Evolutionary conservation across 805 yeast species (phyloP), one percentile per base, ranked within the genome.

Genomic region (Sungouiella thailandica): DNA sequence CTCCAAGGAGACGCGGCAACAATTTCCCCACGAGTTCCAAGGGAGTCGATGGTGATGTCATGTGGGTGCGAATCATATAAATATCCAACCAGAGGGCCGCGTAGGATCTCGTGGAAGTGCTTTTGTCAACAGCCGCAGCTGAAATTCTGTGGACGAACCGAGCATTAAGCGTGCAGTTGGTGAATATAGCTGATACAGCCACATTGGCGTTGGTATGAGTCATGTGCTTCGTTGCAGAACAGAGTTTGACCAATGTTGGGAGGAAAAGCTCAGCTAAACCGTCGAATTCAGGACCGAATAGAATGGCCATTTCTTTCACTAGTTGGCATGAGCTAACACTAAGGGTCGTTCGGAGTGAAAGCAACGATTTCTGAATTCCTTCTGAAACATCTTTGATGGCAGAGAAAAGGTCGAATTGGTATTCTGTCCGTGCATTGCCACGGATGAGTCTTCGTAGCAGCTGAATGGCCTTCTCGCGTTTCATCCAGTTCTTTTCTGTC

Each of bases 401-500:
- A 2, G 29, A 13, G 2, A 69, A 54, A 26, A 83, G 50, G 1
- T 53, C 46, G 19, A 65, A 63, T 11, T 71, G 51, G 23, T 50
- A 72, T 1, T 65, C 62, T 0, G 32, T 29, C 1, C 62, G 50
- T 1, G 72, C 60, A 47, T 78, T 75, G 3, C 89, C 87, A 28
- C 87, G 57, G 3, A 85, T 41, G 4, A 82, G 57, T 2, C 72
- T 64, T 36, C 96, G 68, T 22, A 87, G 49, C 31, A 67, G 69
- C 1, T 72, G 48, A 3, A 87, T 71, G 31, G 64, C 63, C 33
- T 72, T 69, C 47, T 89, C 96, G 50, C 98, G 70, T 0, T 49
- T 46, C 15, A 65, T 58, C 98, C 98, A 93, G 53, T 93, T 93
- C 38, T 71, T 70, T 51, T 93, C 98, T 0, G 95, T 83, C 55